A percentile compares a stretch with the other conserved stretches of the same genome.
These are phyloP conservation scores for Lodderomyces metapsilosis DNA, from an alignment of 1,139 yeast species.

Conservation along the genomic window DNA sequence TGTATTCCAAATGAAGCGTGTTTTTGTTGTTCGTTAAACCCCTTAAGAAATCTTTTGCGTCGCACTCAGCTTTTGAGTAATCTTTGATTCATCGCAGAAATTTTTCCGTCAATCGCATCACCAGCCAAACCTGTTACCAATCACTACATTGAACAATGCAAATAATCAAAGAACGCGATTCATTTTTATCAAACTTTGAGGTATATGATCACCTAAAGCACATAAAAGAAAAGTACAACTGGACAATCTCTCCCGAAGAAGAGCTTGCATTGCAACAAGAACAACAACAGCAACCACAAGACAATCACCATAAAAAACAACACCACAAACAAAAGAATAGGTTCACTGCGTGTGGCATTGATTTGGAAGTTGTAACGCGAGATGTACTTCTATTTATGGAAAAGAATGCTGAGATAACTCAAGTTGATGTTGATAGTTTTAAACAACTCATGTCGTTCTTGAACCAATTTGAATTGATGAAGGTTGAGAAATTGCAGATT, in stretches of 20 bases:
- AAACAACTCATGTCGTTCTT: constrained; percentile 51
- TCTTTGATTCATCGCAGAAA: no score
- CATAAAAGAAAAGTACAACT: constrained; percentile 46
- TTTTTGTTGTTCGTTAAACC: neutral
- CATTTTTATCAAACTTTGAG: constrained; percentile 70
- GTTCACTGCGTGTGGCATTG: constrained; percentile 43
- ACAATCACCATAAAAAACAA: constrained; percentile 16
- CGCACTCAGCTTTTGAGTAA: no score
- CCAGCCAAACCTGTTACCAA: neutral
- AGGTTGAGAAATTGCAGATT: constrained; percentile 82
- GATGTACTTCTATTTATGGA: constrained; percentile 55
- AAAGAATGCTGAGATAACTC: constrained; percentile 33
- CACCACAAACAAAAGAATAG: constrained; percentile 36
- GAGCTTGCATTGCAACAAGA: constrained; percentile 21
- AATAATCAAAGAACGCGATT: constrained; percentile 51
- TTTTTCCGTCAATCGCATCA: constrained; percentile 1
- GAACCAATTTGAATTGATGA: constrained; percentile 61
- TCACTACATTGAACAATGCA: constrained; percentile 27
- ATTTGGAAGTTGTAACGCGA: constrained; percentile 66
- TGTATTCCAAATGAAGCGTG: neutral
- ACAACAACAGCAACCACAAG: constrained; percentile 22
- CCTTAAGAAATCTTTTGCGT: neutral
- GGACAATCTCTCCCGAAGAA: constrained; percentile 43
- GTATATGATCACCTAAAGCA: constrained; percentile 60
- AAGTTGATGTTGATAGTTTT: constrained; percentile 39